Evolutionary conservation across 2,329 filamentous ascomycete genomes (phyloP).

Genomic region (Hirsutella minnesotensis): DNA sequence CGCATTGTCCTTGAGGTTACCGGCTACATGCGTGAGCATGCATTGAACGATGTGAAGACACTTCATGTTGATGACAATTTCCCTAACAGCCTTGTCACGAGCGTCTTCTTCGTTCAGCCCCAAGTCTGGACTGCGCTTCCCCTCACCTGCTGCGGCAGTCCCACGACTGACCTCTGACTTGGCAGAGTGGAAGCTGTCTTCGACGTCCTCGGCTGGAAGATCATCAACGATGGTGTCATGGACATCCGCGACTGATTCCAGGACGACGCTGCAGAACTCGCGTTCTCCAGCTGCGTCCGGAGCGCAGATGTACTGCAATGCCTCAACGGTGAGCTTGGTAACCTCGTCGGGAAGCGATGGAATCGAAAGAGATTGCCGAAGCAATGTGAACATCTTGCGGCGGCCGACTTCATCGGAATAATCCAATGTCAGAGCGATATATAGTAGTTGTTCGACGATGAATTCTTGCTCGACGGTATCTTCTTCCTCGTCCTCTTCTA

Average conservation of each 20-base stretch:
- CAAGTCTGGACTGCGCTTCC: conserved; percentile 16
- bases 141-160: conserved; percentile 37
- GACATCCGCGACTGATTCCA: conserved; percentile 92
- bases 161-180: conserved; percentile 69
- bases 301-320: conserved; percentile 73
- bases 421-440: conserved; percentile 84
- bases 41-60: conserved; percentile 95
- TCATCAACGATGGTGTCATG: conserved; percentile 85
- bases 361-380: conserved; percentile 75
- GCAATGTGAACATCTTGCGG: conserved; percentile 86
- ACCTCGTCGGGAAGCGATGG: conserved; percentile 85
- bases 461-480: conserved; percentile 88
- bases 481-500: conserved; percentile 55
- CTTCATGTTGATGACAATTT: conserved; percentile 97
- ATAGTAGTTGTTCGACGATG: conserved; percentile 85
- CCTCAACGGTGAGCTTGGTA: conserved; percentile 76
- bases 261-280: conserved; percentile 73
- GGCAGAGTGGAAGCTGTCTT: conserved; percentile 84
- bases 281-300: conserved; percentile 61
- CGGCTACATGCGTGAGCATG: conserved; percentile 88
- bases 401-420: conserved; percentile 96
- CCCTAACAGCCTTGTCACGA: conserved; percentile 65
- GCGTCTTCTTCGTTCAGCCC: conserved; percentile 52
- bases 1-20: conserved; percentile 77
- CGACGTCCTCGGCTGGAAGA: conserved; percentile 39